These are phyloP conservation scores for Phytophthora ohioensis DNA, from an alignment of 352 stramenopile genomes.

Conservation along the genomic window DNA sequence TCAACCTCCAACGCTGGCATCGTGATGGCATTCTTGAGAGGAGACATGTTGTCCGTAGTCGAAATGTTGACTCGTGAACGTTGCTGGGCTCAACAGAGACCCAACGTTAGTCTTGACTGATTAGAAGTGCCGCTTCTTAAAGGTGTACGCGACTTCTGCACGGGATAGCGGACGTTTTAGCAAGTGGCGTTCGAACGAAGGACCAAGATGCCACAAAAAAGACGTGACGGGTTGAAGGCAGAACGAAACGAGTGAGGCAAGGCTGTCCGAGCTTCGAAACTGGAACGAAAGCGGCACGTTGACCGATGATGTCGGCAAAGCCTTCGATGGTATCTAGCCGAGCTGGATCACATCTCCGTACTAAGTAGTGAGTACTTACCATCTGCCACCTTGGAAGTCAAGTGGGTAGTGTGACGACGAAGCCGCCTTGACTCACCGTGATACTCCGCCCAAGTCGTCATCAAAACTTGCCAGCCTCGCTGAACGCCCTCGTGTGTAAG, in stretches of 20 bases:
- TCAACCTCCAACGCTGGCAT: conserved; percentile 44
- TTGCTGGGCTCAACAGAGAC: conserved; percentile 16
- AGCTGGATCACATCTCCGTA: conserved; percentile 10
- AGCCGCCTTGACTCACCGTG: conserved; percentile 16
- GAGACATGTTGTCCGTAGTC: conserved; percentile 25
- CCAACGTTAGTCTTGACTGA: conserved; percentile 6
- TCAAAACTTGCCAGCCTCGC: conserved; percentile 19
- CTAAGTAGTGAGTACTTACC: not conserved
- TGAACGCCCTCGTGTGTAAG: conserved; percentile 23
- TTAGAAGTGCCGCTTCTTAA: too few relatives aligned
- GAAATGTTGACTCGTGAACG: conserved; percentile 19
- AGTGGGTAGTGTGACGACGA: conserved; percentile 22
- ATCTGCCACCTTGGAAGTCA: conserved; percentile 25
- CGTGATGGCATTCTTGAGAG: conserved; percentile 25
- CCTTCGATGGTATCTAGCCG: not conserved
- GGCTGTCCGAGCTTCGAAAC: conserved; percentile 18
- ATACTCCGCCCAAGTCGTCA: conserved; percentile 19
- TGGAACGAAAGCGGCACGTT: conserved; percentile 36
- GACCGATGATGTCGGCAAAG: conserved; percentile 23
- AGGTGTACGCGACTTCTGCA: not conserved
- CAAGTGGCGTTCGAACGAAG: conserved; percentile 23
- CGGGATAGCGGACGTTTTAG: conserved; percentile 20
- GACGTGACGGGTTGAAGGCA: conserved; percentile 19
- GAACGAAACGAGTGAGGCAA: conserved; percentile 2
- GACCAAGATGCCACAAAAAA: conserved; percentile 22